phyloP scores from a whole-genome alignment of 1,284 basidiomycete species.

The Trametes sp. region DNA sequence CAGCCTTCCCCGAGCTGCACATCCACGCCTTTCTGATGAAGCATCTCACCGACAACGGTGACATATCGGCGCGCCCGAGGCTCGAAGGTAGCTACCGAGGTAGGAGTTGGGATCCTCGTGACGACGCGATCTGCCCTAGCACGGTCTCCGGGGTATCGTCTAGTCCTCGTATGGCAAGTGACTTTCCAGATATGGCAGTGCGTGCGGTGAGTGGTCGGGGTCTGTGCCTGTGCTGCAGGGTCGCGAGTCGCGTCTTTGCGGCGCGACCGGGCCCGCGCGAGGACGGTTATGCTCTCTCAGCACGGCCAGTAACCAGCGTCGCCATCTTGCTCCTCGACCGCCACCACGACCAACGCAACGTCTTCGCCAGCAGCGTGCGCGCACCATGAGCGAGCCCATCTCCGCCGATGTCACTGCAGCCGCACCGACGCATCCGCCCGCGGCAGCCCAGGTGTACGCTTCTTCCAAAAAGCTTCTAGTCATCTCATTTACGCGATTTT shows the following conservation, averaged over 20 bases:
- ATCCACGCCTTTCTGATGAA: neutral
- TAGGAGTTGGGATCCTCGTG: neutral
- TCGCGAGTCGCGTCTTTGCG: neutral
- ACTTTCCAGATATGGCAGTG: conserved; percentile 1
- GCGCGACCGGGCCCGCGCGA: neutral
- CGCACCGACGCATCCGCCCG: neutral
- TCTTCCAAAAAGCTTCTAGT: neutral
- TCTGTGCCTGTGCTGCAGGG: conserved; percentile 8
- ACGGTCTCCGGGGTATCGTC: neutral
- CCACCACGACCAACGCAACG: neutral
- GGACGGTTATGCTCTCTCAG: neutral
- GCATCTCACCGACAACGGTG: neutral
- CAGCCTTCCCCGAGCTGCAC: neutral
- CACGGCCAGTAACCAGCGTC: neutral
- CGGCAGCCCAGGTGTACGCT: conserved; percentile 8
- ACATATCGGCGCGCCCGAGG: no score
- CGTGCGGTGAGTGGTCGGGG: conserved; percentile 5
- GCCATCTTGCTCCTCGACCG: conserved; percentile 1
- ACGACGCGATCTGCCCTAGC: neutral
- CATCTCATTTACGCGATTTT: neutral
- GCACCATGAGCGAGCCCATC: conserved; percentile 20
- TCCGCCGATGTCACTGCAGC: neutral
- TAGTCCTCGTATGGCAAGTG: neutral
- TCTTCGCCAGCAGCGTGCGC: neutral
- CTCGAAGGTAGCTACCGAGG: neutral